phyloP scores from a whole-genome alignment of 176 grass and related monocot genomes.

The Secale cereale region DNA sequence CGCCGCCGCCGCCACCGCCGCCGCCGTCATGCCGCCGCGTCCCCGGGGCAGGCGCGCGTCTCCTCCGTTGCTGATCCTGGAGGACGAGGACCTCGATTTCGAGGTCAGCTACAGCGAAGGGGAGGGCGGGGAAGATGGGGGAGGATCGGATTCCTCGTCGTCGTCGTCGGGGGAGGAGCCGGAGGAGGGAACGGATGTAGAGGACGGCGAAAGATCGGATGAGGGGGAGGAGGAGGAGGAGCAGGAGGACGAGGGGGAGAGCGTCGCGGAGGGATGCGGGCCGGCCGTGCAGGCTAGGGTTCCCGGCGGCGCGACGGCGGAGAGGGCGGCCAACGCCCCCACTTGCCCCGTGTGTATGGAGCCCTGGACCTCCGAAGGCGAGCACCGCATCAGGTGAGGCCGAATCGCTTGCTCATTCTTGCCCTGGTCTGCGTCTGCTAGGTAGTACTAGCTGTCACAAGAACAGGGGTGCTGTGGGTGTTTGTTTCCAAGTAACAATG shows the following conservation, averaged over 20 bases:
- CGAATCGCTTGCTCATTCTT: neutral
- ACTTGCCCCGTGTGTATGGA: constrained; percentile 81
- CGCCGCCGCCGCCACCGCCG: neutral
- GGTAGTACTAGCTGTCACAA: neutral
- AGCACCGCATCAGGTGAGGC: constrained; percentile 72
- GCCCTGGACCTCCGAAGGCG: constrained; percentile 59
- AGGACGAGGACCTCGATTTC: neutral
- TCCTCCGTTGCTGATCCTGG: neutral
- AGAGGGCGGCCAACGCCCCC: constrained; percentile 3
- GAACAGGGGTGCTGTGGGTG: neutral
- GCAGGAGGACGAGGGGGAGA: neutral
- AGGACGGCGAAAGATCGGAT: neutral
- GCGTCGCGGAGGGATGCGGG: neutral
- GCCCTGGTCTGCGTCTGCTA: neutral
- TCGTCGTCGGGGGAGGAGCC: neutral
- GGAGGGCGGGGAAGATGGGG: constrained; percentile 12
- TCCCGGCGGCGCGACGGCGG: constrained; percentile 3
- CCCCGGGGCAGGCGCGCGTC: neutral
- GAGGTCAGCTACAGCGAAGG: neutral
- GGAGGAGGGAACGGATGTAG: neutral
- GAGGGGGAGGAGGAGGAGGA: neutral
- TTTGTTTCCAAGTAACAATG: neutral
- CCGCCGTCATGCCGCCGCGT: constrained; percentile 7
- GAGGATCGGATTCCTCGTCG: neutral
- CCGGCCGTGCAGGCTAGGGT: constrained; percentile 12